Percentiles rank a stretch among this genome's conserved stretches.
Evolutionary conservation across 257 asterid genomes (phyloP).

Genomic region (Echites panduratus): DNA sequence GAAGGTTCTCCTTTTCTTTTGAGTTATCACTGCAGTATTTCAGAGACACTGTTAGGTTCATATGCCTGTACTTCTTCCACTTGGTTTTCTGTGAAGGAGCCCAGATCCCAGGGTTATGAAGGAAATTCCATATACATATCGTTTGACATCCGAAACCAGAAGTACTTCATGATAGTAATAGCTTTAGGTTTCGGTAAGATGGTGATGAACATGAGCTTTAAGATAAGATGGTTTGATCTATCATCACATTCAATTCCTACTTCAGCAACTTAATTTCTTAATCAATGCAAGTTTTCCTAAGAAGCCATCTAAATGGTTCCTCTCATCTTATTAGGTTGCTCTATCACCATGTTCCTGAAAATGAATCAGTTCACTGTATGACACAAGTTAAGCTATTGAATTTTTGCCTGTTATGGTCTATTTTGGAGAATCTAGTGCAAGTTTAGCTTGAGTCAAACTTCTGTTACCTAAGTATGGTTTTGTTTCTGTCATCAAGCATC

Average conservation of each 20-base stretch:
- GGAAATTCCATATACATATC: neutral
- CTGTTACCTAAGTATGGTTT: neutral
- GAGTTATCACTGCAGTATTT: neutral
- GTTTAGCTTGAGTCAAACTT: neutral
- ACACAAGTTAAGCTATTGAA: neutral
- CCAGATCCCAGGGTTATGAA: neutral
- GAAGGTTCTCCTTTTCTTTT: neutral
- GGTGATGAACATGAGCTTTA: neutral
- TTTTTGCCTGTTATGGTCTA: neutral
- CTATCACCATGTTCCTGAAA: neutral
- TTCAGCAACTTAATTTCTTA: neutral
- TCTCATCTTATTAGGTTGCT: neutral
- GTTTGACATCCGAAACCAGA: neutral
- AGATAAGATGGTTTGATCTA: neutral
- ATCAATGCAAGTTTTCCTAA: neutral
- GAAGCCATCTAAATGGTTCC: neutral
- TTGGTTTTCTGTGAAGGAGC: neutral
- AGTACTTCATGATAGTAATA: neutral
- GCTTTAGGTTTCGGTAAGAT: neutral
- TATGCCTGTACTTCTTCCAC: neutral
- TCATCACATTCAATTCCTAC: neutral
- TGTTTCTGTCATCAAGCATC: neutral
- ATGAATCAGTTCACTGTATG: neutral
- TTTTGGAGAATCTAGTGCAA: neutral
- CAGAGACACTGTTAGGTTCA: neutral